A percentile compares a stretch with the other conserved stretches of the same genome.
Evolutionary conservation across 1,284 basidiomycete species (phyloP).

Genomic region (Ceratobasidium sp.): DNA sequence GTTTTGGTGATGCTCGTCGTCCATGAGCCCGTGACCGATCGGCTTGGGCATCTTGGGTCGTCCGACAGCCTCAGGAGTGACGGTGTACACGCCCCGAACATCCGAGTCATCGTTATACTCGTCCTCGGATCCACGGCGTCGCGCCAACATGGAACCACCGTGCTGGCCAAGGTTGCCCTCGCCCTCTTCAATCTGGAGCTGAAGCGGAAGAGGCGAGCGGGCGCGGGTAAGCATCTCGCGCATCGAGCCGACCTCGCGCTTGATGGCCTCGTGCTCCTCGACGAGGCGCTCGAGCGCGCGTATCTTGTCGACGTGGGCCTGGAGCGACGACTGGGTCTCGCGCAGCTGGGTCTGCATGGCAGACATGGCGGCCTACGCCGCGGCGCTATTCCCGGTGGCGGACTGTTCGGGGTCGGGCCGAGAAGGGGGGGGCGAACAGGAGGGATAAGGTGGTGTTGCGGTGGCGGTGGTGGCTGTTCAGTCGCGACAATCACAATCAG

Average conservation of each 20-base stretch:
- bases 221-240: slow-evolving; percentile 80
- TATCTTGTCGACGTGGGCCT: slow-evolving; percentile 87
- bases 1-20: slow-evolving; percentile 60
- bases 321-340: slow-evolving; percentile 86
- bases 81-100: slow-evolving; percentile 50
- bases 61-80: slow-evolving; percentile 58
- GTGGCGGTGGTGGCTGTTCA: slow-evolving; percentile 50
- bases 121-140: slow-evolving; percentile 49
- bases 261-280: slow-evolving; percentile 86
- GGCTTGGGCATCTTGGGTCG: slow-evolving; percentile 83
- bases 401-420: slow-evolving; percentile 47
- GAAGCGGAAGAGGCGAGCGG: slow-evolving; percentile 65
- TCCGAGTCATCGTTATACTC: slow-evolving; percentile 61
- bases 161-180: slow-evolving; percentile 28
- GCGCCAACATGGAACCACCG: slow-evolving; percentile 17
- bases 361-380: slow-evolving; percentile 63
- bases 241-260: slow-evolving; percentile 80
- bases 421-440: slow-evolving; percentile 67
- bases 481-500: background rate
- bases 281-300: slow-evolving; percentile 78
- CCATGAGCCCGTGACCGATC: slow-evolving; percentile 72
- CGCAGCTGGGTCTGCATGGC: slow-evolving; percentile 85
- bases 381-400: slow-evolving; percentile 52
- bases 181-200: slow-evolving; percentile 71
- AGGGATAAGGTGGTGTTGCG: slow-evolving; percentile 73